Base-by-base conservation (phyloP, 768 basidiomycete genomes). In the Neoboletus brunneissimus region DNA sequence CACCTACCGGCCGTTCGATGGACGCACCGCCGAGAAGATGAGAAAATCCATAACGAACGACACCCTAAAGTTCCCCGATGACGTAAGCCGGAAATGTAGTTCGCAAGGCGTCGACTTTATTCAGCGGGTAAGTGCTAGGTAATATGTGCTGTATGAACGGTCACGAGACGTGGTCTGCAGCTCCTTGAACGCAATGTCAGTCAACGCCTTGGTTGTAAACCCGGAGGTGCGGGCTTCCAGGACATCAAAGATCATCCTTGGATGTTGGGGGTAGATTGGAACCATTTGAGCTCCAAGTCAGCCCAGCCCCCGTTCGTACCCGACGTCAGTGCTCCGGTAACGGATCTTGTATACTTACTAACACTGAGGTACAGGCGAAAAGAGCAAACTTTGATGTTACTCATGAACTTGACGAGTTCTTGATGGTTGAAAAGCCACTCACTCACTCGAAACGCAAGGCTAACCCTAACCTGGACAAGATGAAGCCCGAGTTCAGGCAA, bases 361-460 rank as follows among this genome's bases (percentile, higher is more conserved):
- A 66, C 51, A 27, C 22, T 25, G 25, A 12, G 20, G 22, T 34
- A 27, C 67, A 99, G 95, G 85, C 89, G 73, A 94, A 95, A 70
- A 88, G 88, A 73, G 91, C 94, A n/a, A 98, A 99, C 72, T 99
- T 98, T 72, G 96, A 99, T 68, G 88, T 97, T 37, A 86, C 93
- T 35, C 94, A 98, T 67, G 97, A 98, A 76, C 82, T 99, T 11
- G 95, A 99, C 69, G 97, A 99, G 71, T 89, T 98, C 66, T 73
- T 99, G 67, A 84, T 98, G 81, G 95, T 95, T 51, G 96, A 98
- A 75, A 98, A 98, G 70, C 96, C 96, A n/a, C 76, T 98, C 53
- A 97, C 93, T 54, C 94, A 95, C 59, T 80, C 89, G 44, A 97
- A 94, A 72, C 87, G 97, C 35, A 98, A 96, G 68, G 86, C 84